Evolutionary conservation across 352 stramenopile species (phyloP).

Genomic region (Phytopythium delawarense): DNA sequence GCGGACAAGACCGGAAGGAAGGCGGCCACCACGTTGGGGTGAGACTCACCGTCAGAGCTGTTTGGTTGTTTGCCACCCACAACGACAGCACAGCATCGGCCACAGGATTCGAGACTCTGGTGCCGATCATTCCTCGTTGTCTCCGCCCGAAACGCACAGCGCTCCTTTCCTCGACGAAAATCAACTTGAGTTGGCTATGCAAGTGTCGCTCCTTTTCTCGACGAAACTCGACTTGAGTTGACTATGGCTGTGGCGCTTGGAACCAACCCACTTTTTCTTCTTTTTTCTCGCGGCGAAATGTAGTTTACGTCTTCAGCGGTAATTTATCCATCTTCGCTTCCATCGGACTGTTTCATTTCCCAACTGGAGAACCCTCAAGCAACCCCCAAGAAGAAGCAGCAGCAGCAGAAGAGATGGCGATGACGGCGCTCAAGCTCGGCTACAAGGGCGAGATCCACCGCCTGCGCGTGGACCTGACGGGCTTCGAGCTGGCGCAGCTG

Average conservation of each 20-base stretch:
- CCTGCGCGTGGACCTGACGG: conserved; percentile 58
- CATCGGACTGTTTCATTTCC: conserved; percentile 22
- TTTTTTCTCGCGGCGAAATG: background rate
- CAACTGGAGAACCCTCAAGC: conserved; percentile 13
- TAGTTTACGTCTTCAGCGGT: background rate
- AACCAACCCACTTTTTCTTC: background rate
- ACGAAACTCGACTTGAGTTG: too few species aligned
- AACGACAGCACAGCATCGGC: too few species aligned
- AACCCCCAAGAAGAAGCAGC: conserved; percentile 6
- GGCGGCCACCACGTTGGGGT: too few species aligned
- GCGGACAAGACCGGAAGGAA: too few species aligned
- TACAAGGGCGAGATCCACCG: conserved; percentile 85
- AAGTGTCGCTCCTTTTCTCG: background rate
- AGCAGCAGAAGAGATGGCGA: conserved; percentile 24
- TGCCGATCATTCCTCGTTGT: too few species aligned
- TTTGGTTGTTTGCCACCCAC: too few species aligned
- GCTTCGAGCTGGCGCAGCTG: conserved; percentile 43
- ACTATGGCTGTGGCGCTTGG: too few species aligned
- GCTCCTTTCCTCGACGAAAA: background rate
- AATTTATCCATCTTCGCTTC: conserved; percentile 7
- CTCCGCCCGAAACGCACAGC: too few species aligned
- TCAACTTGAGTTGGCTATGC: background rate
- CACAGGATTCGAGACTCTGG: too few species aligned
- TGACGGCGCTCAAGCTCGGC: conserved; percentile 70
- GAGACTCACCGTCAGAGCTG: too few species aligned